Base-by-base conservation (phyloP, 2,329 filamentous ascomycete species). In the Hypoxylon sp. region DNA sequence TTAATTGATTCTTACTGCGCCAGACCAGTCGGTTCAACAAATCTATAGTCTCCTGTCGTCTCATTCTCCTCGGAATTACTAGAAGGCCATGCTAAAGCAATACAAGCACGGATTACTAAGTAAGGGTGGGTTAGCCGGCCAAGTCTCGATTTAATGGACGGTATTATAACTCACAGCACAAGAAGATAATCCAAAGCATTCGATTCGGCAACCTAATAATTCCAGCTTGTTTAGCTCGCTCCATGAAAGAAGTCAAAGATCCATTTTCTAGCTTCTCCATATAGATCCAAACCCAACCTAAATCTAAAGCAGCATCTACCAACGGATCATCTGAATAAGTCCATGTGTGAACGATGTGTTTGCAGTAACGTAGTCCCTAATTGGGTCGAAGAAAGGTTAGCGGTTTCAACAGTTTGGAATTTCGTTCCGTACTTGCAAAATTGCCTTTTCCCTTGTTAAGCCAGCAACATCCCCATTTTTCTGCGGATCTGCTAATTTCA, bases 211-310 rank as follows among this genome's bases (percentile, higher is more conserved):
- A 17, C 11, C 48, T 50, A 1, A n/a, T 5, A 4, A 48, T 2
- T 22, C 54, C 54, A 2, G 2, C 13, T 2, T 26, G 14, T 42
- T 55, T 63, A 3, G 19, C 17, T 29, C 59, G 50, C 14, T 17
- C 2, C 57, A 69, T 66, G 14, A 69, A 66, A 22, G n/a, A 14
- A 13, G 37, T 62, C 29, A 69, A 31, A 3, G 66, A 66, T 24
- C 62, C 66, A 19, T 69, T 69, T 33, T 66, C 62, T 9, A 69
- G 31, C 3, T 17, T 11, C 3, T 69, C 66, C 2, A 69, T 22
- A 26, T 54, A 69, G 39, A 63, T 37, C 62, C 66, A 69, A 9
- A 31, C 52, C 66, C 66, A 69, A 1, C 58, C 58, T 9, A 31
- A 33, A 5, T 50, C 58, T 1, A n/a, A 6, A 8, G 13, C 37